phyloP scores from a whole-genome alignment of 2,329 filamentous ascomycete species.

The Orbilia blumenaviensis region DNA sequence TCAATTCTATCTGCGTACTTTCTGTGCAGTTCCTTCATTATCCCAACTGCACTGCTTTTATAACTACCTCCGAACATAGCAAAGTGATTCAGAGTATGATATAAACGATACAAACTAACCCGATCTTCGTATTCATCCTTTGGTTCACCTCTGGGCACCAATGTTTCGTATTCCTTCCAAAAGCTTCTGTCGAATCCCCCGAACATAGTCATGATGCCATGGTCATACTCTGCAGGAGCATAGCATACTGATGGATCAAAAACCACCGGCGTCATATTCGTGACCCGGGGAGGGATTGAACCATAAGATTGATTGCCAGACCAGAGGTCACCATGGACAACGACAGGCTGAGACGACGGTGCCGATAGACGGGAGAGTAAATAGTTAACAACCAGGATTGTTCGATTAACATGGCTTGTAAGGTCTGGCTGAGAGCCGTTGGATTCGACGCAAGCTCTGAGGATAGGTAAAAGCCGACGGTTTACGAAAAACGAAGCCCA shows the following conservation, averaged over 20 bases:
- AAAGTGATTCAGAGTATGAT: conserved; percentile 90
- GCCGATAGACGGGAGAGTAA: conserved; percentile 42
- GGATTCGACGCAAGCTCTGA: conserved; percentile 61
- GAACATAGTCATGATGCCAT: conserved; percentile 97
- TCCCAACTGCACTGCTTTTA: conserved; percentile 76
- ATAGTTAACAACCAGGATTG: conserved; percentile 55
- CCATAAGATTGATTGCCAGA: conserved; percentile 66
- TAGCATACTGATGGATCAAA: conserved; percentile 85
- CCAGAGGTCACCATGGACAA: conserved; percentile 94
- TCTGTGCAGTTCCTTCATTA: conserved; percentile 76
- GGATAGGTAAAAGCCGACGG: conserved; percentile 74
- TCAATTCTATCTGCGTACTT: conserved; percentile 70
- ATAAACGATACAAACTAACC: conserved; percentile 82
- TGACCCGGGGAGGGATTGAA: conserved; percentile 38
- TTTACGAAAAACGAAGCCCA: conserved; percentile 91
- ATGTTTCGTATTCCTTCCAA: conserved; percentile 77
- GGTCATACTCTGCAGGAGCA: conserved; percentile 86
- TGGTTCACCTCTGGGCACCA: conserved; percentile 83
- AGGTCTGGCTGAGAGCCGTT: conserved; percentile 75
- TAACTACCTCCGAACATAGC: conserved; percentile 86
- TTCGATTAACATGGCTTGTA: conserved; percentile 69
- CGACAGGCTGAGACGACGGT: conserved; percentile 64
- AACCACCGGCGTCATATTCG: conserved; percentile 62
- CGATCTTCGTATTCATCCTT: conserved; percentile 85
- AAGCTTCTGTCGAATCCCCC: conserved; percentile 80